A percentile compares a stretch with the other conserved stretches of the same genome.
Conservation (phyloP, 2,329 filamentous ascomycete species). For the Escovopsis weberi region DNA sequence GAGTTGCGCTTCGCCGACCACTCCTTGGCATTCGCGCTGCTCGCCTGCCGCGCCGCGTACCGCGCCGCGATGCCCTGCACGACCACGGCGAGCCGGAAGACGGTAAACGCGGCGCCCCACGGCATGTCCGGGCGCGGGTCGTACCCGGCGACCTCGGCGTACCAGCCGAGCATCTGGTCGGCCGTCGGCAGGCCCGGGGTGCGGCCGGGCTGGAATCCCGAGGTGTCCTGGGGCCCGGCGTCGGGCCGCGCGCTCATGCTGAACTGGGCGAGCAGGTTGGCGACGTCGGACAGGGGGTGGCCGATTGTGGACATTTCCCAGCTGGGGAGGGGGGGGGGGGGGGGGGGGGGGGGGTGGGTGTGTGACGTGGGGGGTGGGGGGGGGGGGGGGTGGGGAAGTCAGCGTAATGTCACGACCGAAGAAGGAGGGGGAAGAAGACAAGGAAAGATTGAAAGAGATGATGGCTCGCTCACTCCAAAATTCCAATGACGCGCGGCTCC, state of each 20-base stretch:
- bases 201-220: slow-evolving; percentile 44
- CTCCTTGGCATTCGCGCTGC: slow-evolving; percentile 63
- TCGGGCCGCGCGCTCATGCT: slow-evolving; percentile 18
- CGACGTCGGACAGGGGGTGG: slow-evolving; percentile 84
- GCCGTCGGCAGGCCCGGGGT: slow-evolving; percentile 47
- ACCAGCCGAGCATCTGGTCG: slow-evolving; percentile 27
- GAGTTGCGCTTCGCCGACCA: slow-evolving; percentile 57
- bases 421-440: too few species aligned
- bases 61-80: slow-evolving; percentile 85
- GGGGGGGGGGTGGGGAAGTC: too few species aligned
- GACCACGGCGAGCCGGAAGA: slow-evolving; percentile 47
- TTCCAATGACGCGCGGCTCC: slow-evolving; percentile 76
- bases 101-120: slow-evolving; percentile 48
- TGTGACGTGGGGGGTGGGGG: slow-evolving; percentile 2
- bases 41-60: slow-evolving; percentile 74
- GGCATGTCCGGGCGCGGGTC: slow-evolving; percentile 45
- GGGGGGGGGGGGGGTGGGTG: too few species aligned
- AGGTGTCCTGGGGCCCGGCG: slow-evolving; percentile 15
- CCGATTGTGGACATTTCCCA: slow-evolving; percentile 99
- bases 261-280: slow-evolving; percentile 49
- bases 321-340: slow-evolving; percentile 19
- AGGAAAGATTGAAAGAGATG: too few species aligned
- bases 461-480: slow-evolving; percentile 50
- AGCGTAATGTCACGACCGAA: too few species aligned
- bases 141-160: slow-evolving; percentile 46